Percentiles rank a stretch among this genome's conserved stretches.
phyloP scores from a whole-genome alignment of 305 asterid genomes.

The Fraxinus angustifolia region DNA sequence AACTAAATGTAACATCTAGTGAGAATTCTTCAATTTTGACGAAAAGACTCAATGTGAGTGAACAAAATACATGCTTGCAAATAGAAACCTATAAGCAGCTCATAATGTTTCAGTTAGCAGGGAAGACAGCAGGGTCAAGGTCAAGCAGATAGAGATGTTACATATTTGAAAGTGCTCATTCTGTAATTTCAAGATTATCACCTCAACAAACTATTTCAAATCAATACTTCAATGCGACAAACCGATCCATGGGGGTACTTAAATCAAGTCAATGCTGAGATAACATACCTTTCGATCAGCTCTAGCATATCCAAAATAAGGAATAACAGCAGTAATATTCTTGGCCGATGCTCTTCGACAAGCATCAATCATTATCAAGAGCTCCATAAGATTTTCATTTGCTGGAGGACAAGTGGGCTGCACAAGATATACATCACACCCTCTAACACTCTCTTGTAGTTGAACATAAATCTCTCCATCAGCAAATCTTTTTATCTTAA shows the following conservation, averaged over 20 bases:
- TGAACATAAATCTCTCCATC: slow-evolving; percentile 95
- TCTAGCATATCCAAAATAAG: slow-evolving; percentile 72
- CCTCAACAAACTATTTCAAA: slow-evolving; percentile 14
- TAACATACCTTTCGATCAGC: slow-evolving; percentile 78
- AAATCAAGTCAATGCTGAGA: background rate
- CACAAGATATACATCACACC: slow-evolving; percentile 83
- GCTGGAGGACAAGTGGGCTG: slow-evolving; percentile 95
- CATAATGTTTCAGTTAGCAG: background rate
- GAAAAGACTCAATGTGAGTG: background rate
- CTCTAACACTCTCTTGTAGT: slow-evolving; percentile 93
- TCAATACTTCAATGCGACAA: slow-evolving; percentile 8
- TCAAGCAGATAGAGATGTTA: background rate
- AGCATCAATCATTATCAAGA: slow-evolving; percentile 92
- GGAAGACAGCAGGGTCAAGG: background rate
- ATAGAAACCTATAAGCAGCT: slow-evolving; percentile 9
- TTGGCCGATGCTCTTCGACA: slow-evolving; percentile 78
- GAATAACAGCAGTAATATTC: slow-evolving; percentile 62
- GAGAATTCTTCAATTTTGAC: background rate
- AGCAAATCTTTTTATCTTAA: slow-evolving; percentile 75
- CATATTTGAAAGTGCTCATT: background rate
- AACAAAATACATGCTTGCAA: background rate
- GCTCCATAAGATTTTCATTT: slow-evolving; percentile 95
- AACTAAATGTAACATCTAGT: background rate
- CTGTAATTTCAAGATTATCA: slow-evolving; percentile 7
- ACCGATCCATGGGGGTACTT: background rate